phyloP scores from a whole-genome alignment of 202 grass and related monocot genomes.

The Panicum virgatum region DNA sequence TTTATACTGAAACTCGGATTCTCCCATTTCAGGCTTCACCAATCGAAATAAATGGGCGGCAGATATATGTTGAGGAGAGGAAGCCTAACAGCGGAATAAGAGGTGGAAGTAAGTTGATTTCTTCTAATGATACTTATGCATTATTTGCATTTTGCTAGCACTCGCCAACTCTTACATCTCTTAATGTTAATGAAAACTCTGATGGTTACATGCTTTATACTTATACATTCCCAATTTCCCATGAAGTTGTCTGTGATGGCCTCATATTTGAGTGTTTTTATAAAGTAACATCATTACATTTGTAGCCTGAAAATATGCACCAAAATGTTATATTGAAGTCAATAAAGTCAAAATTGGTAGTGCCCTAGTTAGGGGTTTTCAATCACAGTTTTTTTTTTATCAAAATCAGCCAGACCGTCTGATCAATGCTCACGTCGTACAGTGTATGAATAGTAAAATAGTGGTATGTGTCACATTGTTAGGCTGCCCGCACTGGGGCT shows the following conservation, averaged over 20 bases:
- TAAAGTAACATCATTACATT: background rate
- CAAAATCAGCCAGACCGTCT: background rate
- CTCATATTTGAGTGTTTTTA: background rate
- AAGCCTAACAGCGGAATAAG: conserved; percentile 74
- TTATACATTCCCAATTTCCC: background rate
- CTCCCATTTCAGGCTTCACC: conserved; percentile 58
- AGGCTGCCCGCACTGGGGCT: no score
- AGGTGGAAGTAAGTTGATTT: conserved; percentile 68
- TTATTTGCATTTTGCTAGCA: background rate
- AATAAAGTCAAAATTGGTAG: background rate
- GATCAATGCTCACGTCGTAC: background rate
- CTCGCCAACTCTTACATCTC: background rate
- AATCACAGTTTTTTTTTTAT: background rate
- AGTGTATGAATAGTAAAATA: background rate
- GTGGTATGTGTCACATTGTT: background rate
- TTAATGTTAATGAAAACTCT: background rate
- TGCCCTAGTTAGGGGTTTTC: background rate
- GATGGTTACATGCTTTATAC: background rate
- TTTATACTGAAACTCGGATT: conserved; percentile 6
- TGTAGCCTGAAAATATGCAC: background rate
- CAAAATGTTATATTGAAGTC: background rate
- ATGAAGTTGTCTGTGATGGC: background rate
- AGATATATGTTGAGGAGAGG: conserved; percentile 93
- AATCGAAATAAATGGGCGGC: conserved; percentile 75
- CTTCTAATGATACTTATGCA: background rate